Evolutionary conservation across 2,329 filamentous ascomycete genomes (phyloP), one percentile per base, ranked within the genome.

Genomic region (Rhinocladiella mackenziei): DNA sequence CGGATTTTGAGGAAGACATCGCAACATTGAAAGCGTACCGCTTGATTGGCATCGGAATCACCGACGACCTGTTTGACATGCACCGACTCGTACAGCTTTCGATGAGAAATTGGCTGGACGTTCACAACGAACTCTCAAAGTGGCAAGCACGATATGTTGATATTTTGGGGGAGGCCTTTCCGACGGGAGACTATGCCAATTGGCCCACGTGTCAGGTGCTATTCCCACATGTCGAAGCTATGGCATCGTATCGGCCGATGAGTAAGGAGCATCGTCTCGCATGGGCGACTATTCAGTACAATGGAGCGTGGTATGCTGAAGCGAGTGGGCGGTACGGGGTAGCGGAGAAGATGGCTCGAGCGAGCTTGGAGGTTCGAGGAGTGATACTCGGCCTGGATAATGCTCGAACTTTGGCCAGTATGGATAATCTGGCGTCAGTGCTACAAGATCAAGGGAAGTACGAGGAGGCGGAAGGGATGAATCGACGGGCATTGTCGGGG

Each of bases 1-100:
- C 55, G 20, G 43, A 56, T 17, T 43, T 41, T 14, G 15, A 33
- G 9, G 55, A 65, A 11, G 65, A 63, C 2, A 51, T 66, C 20
- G 62, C 58, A 5, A 60, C 43, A n/a, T 51, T 68, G 10, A 57
- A 49, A 22, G 58, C 53, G 17, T 68, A 66, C 43, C 58, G 61
- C 2, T 62, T 64, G 47, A 29, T 66, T n/a, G 17, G 11, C 7
- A 4, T 13, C n/a, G n/a, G n/a, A n/a, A n/a, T n/a, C n/a, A n/a
- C n/a, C n/a, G 25, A 25, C 2, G 22, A 20, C 7, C n/a, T 41
- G 5, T 43, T 43, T 30, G 57, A 62, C 26, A 44, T 65, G n/a
- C 61, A 67, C 51, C 51, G 55, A 8, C 57, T 67, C 1, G 64
- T 67, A 66, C 59, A 63, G 39, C 40, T 65, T n/a, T 59, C 62